phyloP scores from a whole-genome alignment of 2,329 filamentous ascomycete genomes.

The Exophiala viscosa region DNA sequence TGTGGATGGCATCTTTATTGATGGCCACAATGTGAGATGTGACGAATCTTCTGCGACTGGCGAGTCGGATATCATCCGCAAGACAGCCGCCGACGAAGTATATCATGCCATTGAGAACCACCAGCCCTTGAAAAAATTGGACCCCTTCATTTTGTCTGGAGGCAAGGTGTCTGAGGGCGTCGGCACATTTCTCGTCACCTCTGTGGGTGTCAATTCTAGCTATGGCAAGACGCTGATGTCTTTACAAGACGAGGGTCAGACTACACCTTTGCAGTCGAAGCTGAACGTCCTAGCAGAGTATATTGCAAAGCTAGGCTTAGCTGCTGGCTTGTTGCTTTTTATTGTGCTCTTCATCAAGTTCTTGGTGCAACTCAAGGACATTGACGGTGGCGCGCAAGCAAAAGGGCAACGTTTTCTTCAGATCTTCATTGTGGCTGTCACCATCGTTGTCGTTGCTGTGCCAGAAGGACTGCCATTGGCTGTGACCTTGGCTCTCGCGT shows the following conservation, averaged over 20 bases:
- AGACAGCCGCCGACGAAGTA: constrained; percentile 62
- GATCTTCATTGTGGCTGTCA: constrained; percentile 57
- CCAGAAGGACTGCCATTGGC: constrained; percentile 60
- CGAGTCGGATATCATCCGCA: constrained; percentile 69
- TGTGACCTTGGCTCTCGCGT: constrained; percentile 59
- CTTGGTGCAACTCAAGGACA: constrained; percentile 57
- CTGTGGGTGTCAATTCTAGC: constrained; percentile 68
- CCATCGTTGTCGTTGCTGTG: constrained; percentile 58
- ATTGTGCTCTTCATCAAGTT: constrained; percentile 77
- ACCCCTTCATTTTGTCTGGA: constrained; percentile 78
- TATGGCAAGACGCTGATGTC: constrained; percentile 78
- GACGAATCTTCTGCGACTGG: constrained; percentile 75
- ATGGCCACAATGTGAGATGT: constrained; percentile 63
- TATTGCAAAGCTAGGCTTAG: constrained; percentile 71
- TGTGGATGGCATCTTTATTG: constrained; percentile 67
- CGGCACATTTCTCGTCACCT: constrained; percentile 71
- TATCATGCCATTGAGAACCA: constrained; percentile 60
- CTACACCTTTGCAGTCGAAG: constrained; percentile 74
- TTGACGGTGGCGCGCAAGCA: constrained; percentile 42
- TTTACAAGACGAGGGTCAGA: constrained; percentile 69
- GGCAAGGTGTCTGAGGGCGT: constrained; percentile 73
- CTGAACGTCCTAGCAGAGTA: constrained; percentile 74
- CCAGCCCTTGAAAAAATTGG: constrained; percentile 60
- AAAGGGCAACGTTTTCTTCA: constrained; percentile 58
- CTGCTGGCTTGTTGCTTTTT: constrained; percentile 71